Conservation (phyloP, 2,329 filamentous ascomycete genomes). For the Pseudocercospora eumusae region DNA sequence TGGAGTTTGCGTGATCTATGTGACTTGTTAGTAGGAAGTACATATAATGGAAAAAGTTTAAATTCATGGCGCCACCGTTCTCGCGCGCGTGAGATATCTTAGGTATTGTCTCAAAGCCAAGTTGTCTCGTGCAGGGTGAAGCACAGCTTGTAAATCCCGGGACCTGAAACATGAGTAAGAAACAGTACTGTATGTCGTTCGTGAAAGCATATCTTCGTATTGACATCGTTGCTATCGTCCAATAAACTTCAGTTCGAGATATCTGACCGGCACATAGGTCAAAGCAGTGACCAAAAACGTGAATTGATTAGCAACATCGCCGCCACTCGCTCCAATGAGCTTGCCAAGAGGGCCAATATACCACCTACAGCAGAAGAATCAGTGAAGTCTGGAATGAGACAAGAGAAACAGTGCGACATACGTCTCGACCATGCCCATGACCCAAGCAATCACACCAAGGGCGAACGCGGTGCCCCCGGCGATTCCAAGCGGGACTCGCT, state of each 20-base stretch:
- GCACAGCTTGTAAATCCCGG: not conserved
- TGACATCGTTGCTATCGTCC: conserved; percentile 35
- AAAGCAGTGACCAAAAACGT: conserved; percentile 53
- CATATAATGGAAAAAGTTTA: not conserved
- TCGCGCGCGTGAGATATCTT: too few species aligned
- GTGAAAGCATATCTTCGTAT: not conserved
- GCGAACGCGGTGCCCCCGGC: conserved; percentile 45
- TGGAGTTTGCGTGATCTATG: not conserved
- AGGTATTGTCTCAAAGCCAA: not conserved
- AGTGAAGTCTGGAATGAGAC: not conserved
- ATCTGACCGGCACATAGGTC: conserved; percentile 52
- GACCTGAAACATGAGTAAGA: not conserved
- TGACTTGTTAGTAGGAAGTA: not conserved
- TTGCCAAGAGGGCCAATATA: conserved; percentile 58
- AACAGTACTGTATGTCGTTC: not conserved
- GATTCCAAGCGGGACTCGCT: conserved; percentile 46
- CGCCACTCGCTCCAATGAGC: conserved; percentile 58
- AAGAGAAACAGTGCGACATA: conserved; percentile 5
- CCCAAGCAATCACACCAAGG: conserved; percentile 48
- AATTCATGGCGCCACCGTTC: not conserved
- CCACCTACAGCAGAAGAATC: conserved; percentile 4
- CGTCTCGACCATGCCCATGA: conserved; percentile 56
- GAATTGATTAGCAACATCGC: conserved; percentile 59
- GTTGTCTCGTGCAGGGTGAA: not conserved
- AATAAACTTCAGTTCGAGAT: conserved; percentile 52